Evolutionary conservation across 805 yeast genomes (phyloP).

Genomic region (Candida verbasci): DNA sequence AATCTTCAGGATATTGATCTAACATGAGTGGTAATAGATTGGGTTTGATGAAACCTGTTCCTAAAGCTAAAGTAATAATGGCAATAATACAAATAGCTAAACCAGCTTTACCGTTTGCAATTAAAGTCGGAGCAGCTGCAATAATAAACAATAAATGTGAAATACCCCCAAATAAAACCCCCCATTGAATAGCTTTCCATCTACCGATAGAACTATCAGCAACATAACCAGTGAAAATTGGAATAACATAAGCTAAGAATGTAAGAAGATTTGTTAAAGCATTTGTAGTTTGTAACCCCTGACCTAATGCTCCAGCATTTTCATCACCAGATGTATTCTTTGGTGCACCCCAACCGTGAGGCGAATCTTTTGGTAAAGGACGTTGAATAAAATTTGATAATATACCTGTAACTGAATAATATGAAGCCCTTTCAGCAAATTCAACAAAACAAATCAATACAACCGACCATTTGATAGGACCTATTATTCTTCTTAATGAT

Average conservation of each 20-base stretch:
- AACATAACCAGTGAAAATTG: constrained; percentile 49
- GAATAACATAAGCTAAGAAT: constrained; percentile 48
- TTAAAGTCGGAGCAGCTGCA: constrained; percentile 43
- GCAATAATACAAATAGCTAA: constrained; percentile 40
- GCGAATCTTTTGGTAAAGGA: constrained; percentile 50
- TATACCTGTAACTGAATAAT: constrained; percentile 43
- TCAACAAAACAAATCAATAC: constrained; percentile 50
- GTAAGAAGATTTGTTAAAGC: constrained; percentile 44
- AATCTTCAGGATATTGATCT: constrained; percentile 49
- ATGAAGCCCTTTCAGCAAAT: constrained; percentile 54
- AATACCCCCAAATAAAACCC: constrained; percentile 43
- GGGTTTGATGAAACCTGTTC: constrained; percentile 54
- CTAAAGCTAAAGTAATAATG: constrained; percentile 37
- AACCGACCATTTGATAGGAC: constrained; percentile 44
- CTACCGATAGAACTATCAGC: constrained; percentile 48
- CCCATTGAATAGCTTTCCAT: constrained; percentile 46
- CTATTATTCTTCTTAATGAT: constrained; percentile 34
- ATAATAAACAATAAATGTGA: constrained; percentile 46
- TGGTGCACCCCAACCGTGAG: constrained; percentile 31
- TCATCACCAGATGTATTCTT: constrained; percentile 28
- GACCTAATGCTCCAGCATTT: constrained; percentile 49
- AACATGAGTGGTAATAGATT: constrained; percentile 45
- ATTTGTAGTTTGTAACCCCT: constrained; percentile 42
- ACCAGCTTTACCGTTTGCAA: constrained; percentile 33
- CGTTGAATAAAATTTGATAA: constrained; percentile 48